Evolutionary conservation across 2,329 filamentous ascomycete species (phyloP).

Genomic region (Ilyonectria robusta): DNA sequence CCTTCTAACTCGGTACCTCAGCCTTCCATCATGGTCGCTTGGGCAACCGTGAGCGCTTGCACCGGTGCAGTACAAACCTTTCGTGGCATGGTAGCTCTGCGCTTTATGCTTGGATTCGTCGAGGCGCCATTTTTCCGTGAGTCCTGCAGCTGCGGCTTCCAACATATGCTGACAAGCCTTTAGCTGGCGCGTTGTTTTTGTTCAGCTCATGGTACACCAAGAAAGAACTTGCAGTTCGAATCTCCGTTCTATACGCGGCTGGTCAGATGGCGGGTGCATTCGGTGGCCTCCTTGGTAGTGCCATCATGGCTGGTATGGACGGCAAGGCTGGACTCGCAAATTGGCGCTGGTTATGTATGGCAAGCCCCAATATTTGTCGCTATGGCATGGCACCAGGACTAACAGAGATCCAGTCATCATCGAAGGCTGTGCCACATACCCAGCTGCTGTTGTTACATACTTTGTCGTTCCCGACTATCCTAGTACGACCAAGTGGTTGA

Average conservation of each 20-base stretch:
- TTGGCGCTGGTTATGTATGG: constrained; percentile 63
- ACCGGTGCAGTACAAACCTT: too few species aligned
- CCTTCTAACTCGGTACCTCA: constrained; percentile 4
- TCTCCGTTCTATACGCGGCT: constrained; percentile 76
- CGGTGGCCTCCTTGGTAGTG: constrained; percentile 74
- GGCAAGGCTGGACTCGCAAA: constrained; percentile 70
- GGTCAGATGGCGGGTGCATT: constrained; percentile 80
- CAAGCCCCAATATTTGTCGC: fast-evolving
- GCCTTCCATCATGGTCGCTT: too few species aligned
- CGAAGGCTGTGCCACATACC: too few species aligned
- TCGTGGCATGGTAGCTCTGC: too few species aligned
- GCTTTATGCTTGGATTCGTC: too few species aligned
- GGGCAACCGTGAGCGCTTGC: too few species aligned
- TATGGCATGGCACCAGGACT: background rate
- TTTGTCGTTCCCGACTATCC: constrained; percentile 31
- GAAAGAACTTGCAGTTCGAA: constrained; percentile 76
- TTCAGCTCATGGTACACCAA: constrained; percentile 51
- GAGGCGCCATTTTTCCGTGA: constrained; percentile 5
- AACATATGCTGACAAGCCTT: background rate
- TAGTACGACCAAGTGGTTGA: too few species aligned
- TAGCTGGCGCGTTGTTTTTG: constrained; percentile 14
- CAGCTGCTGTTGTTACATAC: constrained; percentile 18
- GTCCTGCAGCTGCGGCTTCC: background rate
- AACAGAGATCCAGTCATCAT: background rate
- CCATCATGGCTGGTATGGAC: constrained; percentile 77